A percentile compares a stretch with the other conserved stretches of the same genome.
Conservation (phyloP, 768 basidiomycete species). For the Tylopilus rubrobrunneus region DNA sequence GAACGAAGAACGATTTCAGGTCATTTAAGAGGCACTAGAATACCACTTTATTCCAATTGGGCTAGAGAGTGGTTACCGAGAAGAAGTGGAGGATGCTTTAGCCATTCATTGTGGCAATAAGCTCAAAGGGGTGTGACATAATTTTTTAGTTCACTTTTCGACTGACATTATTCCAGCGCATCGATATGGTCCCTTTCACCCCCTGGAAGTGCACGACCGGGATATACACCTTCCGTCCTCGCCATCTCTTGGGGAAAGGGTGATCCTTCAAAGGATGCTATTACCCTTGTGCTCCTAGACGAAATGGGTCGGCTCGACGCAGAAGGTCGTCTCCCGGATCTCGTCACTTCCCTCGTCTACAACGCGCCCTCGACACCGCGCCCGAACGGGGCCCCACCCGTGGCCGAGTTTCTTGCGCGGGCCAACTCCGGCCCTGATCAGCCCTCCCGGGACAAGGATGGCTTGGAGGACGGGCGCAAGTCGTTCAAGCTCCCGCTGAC, state of each 20-base stretch:
- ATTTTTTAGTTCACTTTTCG: neutral
- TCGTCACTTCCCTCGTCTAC: slow-evolving; percentile 54
- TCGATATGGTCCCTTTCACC: slow-evolving; percentile 76
- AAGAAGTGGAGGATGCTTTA: slow-evolving; percentile 85
- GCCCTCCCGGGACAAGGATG: slow-evolving; percentile 49
- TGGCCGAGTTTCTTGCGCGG: slow-evolving; percentile 42
- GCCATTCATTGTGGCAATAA: slow-evolving; percentile 62
- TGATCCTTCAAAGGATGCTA: slow-evolving; percentile 87
- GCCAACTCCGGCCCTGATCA: slow-evolving; percentile 25
- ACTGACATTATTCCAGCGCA: slow-evolving; percentile 49
- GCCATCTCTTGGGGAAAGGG: slow-evolving; percentile 95
- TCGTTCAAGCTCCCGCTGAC: slow-evolving; percentile 71
- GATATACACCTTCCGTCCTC: slow-evolving; percentile 74
- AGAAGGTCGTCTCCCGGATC: no score
- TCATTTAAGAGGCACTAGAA: slow-evolving; percentile 76
- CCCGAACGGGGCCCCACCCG: slow-evolving; percentile 33
- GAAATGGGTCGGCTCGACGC: slow-evolving; percentile 85
- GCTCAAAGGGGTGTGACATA: slow-evolving; percentile 62
- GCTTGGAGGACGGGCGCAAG: no score
- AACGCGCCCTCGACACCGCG: slow-evolving; percentile 31
- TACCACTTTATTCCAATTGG: slow-evolving; percentile 82
- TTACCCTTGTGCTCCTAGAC: slow-evolving; percentile 82
- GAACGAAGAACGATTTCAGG: slow-evolving; percentile 80
- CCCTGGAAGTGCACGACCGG: slow-evolving; percentile 60
- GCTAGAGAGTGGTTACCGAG: slow-evolving; percentile 81